Evolutionary conservation across 2,329 filamentous ascomycete genomes (phyloP).

Genomic region (Zymoseptoria brevis): DNA sequence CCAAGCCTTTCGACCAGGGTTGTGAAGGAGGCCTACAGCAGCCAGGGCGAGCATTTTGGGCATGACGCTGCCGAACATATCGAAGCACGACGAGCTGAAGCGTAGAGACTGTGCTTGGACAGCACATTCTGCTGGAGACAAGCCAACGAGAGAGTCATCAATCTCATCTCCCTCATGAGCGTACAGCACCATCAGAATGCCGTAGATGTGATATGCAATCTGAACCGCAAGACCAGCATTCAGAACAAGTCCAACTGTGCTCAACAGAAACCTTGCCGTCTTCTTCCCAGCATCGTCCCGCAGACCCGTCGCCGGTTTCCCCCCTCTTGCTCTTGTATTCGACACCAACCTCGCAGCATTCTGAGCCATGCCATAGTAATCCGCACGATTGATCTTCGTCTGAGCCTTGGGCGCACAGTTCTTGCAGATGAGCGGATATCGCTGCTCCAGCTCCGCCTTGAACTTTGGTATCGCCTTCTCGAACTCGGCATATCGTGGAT

Average conservation of each 20-base stretch:
- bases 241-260: constrained; percentile 14
- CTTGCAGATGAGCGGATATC: constrained; percentile 83
- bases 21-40: constrained; percentile 26
- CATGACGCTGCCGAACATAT: constrained; percentile 18
- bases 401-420: constrained; percentile 70
- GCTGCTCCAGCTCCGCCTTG: constrained; percentile 63
- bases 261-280: constrained; percentile 22
- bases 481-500: constrained; percentile 61
- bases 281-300: constrained; percentile 36
- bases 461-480: constrained; percentile 64
- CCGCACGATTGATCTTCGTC: constrained; percentile 24
- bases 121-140: constrained; percentile 15
- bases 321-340: constrained; percentile 44
- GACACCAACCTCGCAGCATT: constrained; percentile 58
- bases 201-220: constrained; percentile 24
- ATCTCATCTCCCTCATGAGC: not conserved
- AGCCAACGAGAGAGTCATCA: constrained; percentile 3
- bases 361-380: constrained; percentile 26
- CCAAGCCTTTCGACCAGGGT: constrained; percentile 25
- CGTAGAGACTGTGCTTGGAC: constrained; percentile 7
- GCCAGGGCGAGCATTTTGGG: constrained; percentile 18
- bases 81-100: constrained; percentile 18
- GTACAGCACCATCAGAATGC: constrained; percentile 10
- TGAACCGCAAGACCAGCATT: constrained; percentile 19
- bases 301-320: constrained; percentile 35